Evolutionary conservation across 2,329 filamentous ascomycete genomes (phyloP), one percentile per base, ranked within the genome.

Genomic region (Byssothecium circinans): DNA sequence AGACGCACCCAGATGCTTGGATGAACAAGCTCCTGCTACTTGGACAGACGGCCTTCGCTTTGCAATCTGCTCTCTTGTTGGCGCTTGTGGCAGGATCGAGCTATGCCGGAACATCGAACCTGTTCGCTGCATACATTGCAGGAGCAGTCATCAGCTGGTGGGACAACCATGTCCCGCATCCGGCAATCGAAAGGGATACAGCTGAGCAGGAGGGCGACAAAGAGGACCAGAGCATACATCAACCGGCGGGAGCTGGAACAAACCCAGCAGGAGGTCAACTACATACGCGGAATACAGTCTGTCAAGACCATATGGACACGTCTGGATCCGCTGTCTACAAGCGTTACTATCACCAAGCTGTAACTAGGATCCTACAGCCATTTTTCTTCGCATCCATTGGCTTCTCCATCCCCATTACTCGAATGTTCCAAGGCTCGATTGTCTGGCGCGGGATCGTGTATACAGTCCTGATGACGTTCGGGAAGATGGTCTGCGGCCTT

Each of bases 361-460:
- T 78, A 0, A 63, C 80, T 2, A 73, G 73, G 8, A 74, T 91
- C 0, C 65, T 91, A 0, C 82, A 82, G 41, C 87, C 88, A 0
- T 79, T 89, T 47, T 91, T 91, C 70, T 91, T 91, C 60, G 87
- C 79, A 2, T 83, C 80, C 0, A 86, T 92, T 29, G 88, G 88
- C 0, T 91, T 92, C 62, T 85, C 88, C 0, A 87, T 94, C 1
- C 88, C 88, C 0, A 85, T 92, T 23, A 81, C 79, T 0, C 71
- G 81, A 5, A 83, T 94, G 76, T 92, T 91, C 57, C 65, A 67
- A 0, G 81, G 81, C 0, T 60, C 71, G 0, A 76, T 88, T 0
- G 70, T 91, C 1, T 94, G 87, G 88, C 81, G 83, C 10, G 88
- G 88, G 0, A 52, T 91, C 0, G 77, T 91, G 1, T 94, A 91